Evolutionary conservation across 345 rosid genomes (phyloP).

Genomic region (Heritiera littoralis): DNA sequence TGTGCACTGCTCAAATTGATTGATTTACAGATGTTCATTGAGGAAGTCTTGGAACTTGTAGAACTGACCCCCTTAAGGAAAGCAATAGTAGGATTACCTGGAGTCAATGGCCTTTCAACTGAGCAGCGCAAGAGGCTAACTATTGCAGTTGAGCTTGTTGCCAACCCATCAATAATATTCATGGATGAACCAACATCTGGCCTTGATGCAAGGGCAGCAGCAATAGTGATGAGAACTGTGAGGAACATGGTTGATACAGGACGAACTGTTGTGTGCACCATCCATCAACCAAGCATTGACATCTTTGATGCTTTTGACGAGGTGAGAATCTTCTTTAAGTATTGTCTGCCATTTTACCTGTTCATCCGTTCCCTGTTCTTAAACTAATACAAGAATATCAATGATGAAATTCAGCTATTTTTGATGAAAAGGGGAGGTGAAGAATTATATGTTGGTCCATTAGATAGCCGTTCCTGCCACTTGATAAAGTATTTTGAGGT

Average conservation of each 20-base stretch:
- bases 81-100: slow-evolving; percentile 60
- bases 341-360: not conserved
- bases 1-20: not conserved
- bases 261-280: slow-evolving; percentile 66
- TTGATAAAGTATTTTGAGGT: slow-evolving; percentile 65
- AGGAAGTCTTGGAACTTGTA: slow-evolving; percentile 72
- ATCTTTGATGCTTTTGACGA: slow-evolving; percentile 72
- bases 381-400: not conserved
- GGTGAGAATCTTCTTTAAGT: slow-evolving; percentile 30
- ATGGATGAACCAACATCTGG: slow-evolving; percentile 77
- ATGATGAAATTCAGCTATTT: slow-evolving; percentile 36
- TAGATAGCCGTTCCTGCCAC: slow-evolving; percentile 51
- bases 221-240: slow-evolving; percentile 69
- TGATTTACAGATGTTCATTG: slow-evolving; percentile 51
- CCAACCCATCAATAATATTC: slow-evolving; percentile 67
- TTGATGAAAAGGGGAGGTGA: slow-evolving; percentile 59
- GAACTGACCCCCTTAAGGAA: slow-evolving; percentile 51
- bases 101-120: slow-evolving; percentile 54
- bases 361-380: not conserved
- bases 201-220: slow-evolving; percentile 71
- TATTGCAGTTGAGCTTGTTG: slow-evolving; percentile 63
- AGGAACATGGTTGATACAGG: slow-evolving; percentile 70
- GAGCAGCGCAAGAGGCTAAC: slow-evolving; percentile 68
- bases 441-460: slow-evolving; percentile 56
- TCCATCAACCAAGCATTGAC: slow-evolving; percentile 71